Evolutionary conservation across 768 basidiomycete species (phyloP).

Genomic region (Russula brevipes): DNA sequence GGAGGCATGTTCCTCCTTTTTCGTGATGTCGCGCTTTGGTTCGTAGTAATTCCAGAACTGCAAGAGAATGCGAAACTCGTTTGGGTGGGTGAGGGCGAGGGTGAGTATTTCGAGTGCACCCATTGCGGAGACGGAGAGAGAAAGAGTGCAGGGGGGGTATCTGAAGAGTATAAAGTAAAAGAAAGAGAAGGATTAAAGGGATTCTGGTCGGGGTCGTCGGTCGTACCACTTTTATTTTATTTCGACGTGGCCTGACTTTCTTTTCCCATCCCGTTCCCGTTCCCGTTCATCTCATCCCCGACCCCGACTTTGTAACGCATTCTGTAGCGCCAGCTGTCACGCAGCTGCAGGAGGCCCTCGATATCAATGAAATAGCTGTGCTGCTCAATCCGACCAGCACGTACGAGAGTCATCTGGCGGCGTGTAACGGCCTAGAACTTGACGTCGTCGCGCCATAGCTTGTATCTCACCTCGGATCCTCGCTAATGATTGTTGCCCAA

Average conservation of each 20-base stretch:
- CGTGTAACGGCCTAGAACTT: neutral
- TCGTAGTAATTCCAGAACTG: slow-evolving; percentile 84
- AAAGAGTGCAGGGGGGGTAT: neutral
- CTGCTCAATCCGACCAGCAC: neutral
- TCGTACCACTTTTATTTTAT: slow-evolving; percentile 22
- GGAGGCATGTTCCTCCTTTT: slow-evolving; percentile 62
- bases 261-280: too few relatives aligned
- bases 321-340: neutral
- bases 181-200: neutral
- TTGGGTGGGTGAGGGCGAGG: slow-evolving; percentile 70
- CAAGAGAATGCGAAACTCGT: slow-evolving; percentile 77
- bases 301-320: too few relatives aligned
- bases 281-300: too few relatives aligned
- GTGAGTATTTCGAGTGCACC: slow-evolving; percentile 55
- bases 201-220: neutral
- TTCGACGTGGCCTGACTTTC: neutral
- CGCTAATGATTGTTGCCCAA: too few relatives aligned
- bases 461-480: too few relatives aligned
- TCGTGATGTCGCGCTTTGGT: slow-evolving; percentile 74
- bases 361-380: neutral
- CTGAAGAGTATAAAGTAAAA: neutral
- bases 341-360: neutral
- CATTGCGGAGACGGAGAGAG: slow-evolving; percentile 36
- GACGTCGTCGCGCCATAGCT: too few relatives aligned
- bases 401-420: neutral